A percentile compares a stretch with the other conserved stretches of the same genome.
Evolutionary conservation across 2,329 filamentous ascomycete genomes (phyloP).

Genomic region (Aspergillus sojae): DNA sequence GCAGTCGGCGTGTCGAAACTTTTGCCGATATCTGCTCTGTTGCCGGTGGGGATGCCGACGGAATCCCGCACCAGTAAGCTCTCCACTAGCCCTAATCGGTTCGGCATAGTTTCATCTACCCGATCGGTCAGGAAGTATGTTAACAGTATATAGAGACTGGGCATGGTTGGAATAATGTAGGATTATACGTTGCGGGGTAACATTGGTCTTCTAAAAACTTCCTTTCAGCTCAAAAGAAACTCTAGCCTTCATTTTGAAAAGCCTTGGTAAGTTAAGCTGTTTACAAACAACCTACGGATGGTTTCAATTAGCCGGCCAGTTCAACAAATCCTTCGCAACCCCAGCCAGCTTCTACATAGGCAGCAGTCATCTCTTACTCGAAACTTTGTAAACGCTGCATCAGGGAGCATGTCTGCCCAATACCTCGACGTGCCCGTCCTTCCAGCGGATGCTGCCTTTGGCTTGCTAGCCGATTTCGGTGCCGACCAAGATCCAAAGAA

Average conservation of each 20-base stretch:
- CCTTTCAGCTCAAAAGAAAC: not conserved
- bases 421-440: not conserved
- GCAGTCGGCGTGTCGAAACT: not conserved
- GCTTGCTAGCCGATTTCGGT: slow-evolving; percentile 27
- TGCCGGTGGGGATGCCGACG: not conserved
- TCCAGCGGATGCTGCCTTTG: slow-evolving; percentile 21
- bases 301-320: not conserved
- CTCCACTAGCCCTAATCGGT: not conserved
- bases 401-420: not conserved
- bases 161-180: not conserved
- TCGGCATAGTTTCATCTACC: not conserved
- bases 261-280: no score
- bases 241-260: no score
- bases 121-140: not conserved
- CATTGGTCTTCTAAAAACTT: not conserved
- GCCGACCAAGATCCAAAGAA: slow-evolving; percentile 34
- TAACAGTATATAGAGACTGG: no score
- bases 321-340: not conserved
- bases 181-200: not conserved
- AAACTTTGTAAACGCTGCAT: not conserved
- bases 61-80: not conserved
- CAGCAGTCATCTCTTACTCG: not conserved
- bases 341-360: not conserved
- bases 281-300: not conserved
- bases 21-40: not conserved